These are phyloP conservation scores for Euphorbia pulcherrima DNA, from an alignment of 345 rosid genomes.

Conservation along the genomic window DNA sequence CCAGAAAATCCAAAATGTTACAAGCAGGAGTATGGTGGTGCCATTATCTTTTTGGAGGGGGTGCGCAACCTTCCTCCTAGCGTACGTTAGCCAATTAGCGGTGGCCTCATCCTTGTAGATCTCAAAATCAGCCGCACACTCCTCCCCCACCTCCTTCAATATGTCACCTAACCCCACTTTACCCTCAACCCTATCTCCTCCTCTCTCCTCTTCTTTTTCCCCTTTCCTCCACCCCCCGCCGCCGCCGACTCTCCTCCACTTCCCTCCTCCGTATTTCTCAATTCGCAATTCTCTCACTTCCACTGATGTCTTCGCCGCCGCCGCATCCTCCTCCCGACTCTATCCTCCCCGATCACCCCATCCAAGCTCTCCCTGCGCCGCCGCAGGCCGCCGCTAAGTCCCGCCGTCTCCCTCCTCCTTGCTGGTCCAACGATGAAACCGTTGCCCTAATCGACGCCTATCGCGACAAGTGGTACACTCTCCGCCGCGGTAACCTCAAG, in stretches of 20 bases:
- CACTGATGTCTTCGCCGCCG: slow-evolving; percentile 9
- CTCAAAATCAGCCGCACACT: slow-evolving; percentile 49
- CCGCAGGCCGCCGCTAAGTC: slow-evolving; percentile 30
- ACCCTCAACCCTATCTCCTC: background rate
- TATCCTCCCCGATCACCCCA: slow-evolving; percentile 12
- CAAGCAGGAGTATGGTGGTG: no score
- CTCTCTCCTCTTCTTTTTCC: background rate
- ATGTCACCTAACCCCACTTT: slow-evolving; percentile 44
- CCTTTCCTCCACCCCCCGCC: slow-evolving; percentile 12
- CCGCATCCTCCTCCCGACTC: no score
- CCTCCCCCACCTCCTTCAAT: slow-evolving; percentile 38
- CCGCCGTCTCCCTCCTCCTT: slow-evolving; percentile 89
- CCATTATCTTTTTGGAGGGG: no score
- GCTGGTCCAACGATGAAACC: slow-evolving; percentile 93
- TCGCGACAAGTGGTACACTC: slow-evolving; percentile 84
- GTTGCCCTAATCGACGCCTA: slow-evolving; percentile 71
- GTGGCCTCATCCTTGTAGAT: slow-evolving; percentile 28
- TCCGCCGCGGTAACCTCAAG: slow-evolving; percentile 86
- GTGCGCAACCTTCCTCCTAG: background rate
- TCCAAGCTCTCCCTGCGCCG: slow-evolving; percentile 14
- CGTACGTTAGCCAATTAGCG: slow-evolving; percentile 24
- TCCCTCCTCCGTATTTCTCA: background rate
- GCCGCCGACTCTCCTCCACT: background rate
- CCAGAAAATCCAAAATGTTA: no score
- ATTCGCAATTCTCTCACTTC: no score